These are phyloP conservation scores for Agrostemma githago DNA, from an alignment of 148 eudicot species.

Conservation along the genomic window DNA sequence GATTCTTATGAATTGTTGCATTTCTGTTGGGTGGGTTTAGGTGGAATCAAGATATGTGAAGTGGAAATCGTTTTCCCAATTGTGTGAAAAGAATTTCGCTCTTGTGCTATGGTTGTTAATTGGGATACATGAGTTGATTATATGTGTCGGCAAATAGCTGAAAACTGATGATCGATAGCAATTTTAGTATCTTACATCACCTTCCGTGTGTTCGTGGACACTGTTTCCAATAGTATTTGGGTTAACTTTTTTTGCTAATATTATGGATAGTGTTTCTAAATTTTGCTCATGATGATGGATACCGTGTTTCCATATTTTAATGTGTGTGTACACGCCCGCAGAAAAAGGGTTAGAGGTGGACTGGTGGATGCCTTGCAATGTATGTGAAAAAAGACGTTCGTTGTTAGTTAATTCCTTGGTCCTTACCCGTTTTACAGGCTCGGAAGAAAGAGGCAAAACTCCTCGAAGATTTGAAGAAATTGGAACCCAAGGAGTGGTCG, in stretches of 20 bases:
- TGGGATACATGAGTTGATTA: background rate
- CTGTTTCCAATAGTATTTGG: too few relatives aligned
- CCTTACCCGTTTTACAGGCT: conserved; percentile 44
- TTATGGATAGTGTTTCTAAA: too few relatives aligned
- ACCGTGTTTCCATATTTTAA: too few relatives aligned
- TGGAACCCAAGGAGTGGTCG: conserved; percentile 82
- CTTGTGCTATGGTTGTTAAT: conserved; percentile 3
- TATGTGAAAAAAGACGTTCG: background rate
- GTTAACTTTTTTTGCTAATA: too few relatives aligned
- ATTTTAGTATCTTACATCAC: background rate
- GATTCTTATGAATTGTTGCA: background rate
- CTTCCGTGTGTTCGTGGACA: background rate
- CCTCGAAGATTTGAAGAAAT: conserved; percentile 59
- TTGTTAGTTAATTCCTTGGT: conserved; percentile 1
- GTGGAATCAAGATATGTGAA: background rate
- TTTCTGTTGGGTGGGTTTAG: background rate
- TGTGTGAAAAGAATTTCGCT: background rate
- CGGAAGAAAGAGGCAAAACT: conserved; percentile 73
- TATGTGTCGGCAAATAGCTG: background rate
- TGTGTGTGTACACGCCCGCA: too few relatives aligned
- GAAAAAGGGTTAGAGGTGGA: background rate
- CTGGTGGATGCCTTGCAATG: background rate
- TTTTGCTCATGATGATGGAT: too few relatives aligned
- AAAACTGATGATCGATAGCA: background rate
- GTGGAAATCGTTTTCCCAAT: background rate